phyloP scores from a whole-genome alignment of 805 yeast species.

The Deakozyma indianensis region DNA sequence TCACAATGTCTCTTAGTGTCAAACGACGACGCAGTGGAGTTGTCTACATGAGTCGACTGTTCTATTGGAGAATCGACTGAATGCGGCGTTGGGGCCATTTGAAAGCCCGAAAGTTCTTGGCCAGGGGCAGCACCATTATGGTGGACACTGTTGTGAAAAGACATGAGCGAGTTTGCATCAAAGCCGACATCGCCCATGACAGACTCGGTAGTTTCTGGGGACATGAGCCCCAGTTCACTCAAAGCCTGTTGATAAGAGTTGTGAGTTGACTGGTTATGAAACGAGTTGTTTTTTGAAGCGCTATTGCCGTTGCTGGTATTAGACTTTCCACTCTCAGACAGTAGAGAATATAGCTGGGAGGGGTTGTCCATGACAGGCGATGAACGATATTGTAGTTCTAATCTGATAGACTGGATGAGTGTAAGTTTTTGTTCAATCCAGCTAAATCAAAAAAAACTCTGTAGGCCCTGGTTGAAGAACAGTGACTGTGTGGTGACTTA shows the following conservation, averaged over 20 bases:
- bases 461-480: too few species aligned
- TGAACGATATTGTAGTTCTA: too few species aligned
- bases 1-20: background rate
- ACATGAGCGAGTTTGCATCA: background rate
- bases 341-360: background rate
- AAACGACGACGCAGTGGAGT: background rate
- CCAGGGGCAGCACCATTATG: background rate
- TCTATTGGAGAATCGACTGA: conserved; percentile 1
- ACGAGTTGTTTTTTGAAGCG: background rate
- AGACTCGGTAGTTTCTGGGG: background rate
- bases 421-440: too few species aligned
- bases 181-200: background rate
- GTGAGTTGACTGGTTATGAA: too few species aligned
- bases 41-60: background rate
- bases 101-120: background rate
- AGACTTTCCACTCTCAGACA: background rate
- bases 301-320: background rate
- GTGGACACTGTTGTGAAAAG: too few species aligned
- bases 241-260: background rate
- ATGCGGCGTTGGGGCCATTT: background rate
- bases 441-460: too few species aligned
- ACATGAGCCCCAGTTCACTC: background rate
- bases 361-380: background rate
- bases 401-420: too few species aligned
- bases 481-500: too few species aligned